Base-by-base conservation (phyloP, 352 stramenopile genomes). In the Phytopythium ostracodes region DNA sequence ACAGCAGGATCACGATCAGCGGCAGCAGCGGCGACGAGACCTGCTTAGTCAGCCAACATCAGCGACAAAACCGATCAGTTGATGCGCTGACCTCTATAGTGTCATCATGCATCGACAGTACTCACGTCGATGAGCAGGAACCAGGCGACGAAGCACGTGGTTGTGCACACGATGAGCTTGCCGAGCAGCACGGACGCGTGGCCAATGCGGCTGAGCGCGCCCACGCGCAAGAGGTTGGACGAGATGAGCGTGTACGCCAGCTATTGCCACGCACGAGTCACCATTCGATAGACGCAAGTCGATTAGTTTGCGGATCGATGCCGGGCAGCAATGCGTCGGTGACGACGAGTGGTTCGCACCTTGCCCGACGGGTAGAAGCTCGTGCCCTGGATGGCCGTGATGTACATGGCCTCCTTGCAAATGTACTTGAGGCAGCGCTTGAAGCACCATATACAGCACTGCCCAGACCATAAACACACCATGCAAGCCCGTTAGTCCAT, bases 371-470 rank as follows among this genome's bases (percentile, higher is more conserved):
- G 74, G 61, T 88, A 89, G 44, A 92, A 94, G 56, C 76, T 73
- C 22, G 83, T 90, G 54, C 85, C 83, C 70, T 92, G 81, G 50
- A 94, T 91, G 9, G 85, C 78, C 18, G 79, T 94, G 62, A 94
- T 77, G 64, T 91, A 94, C 24, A 78, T 74, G 31, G 85, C 79
- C 67, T 94, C 85, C 51, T 94, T 94, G 62, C 78, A 91, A 56
- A 94, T 89, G 59, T 88, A 92, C 64, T 89, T 89, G 46, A 94
- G 72, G 58, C 84, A 94, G 35, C 75, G 75, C 57, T 91, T 90
- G 70, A 94, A 94, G 67, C 82, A 89, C 79, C 79, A 91, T 40
- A 89, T 92, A 54, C 82, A 94, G 69, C 85, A 92, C 82, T 94
- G 40, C 4, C n/a, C 67, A 50, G 22, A 27, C 35, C 33, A 61